Evolutionary conservation across 257 asterid species (phyloP).

Genomic region (Ajuga chamaepitys): DNA sequence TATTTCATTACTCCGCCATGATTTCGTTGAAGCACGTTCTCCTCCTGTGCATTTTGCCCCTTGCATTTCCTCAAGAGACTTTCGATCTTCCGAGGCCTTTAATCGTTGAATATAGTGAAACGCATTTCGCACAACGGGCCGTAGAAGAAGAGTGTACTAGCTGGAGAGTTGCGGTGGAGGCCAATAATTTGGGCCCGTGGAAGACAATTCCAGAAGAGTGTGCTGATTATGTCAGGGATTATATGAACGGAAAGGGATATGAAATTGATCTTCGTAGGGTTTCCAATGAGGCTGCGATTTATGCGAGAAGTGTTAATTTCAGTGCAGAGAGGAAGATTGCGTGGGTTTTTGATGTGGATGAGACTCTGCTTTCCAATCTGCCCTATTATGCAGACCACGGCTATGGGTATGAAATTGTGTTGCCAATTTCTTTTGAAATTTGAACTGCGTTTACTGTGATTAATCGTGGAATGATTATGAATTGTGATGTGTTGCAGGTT

Average conservation of each 20-base stretch:
- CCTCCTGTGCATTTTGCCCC: conserved; percentile 27
- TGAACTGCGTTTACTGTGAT: background rate
- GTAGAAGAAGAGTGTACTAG: conserved; percentile 43
- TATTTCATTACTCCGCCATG: conserved; percentile 21
- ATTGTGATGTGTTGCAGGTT: conserved; percentile 29
- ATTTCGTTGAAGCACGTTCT: conserved; percentile 14
- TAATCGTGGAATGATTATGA: background rate
- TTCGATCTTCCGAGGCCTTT: conserved; percentile 5
- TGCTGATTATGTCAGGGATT: conserved; percentile 53
- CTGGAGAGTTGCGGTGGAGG: conserved; percentile 85
- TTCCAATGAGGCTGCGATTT: conserved; percentile 39
- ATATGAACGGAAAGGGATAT: conserved; percentile 46
- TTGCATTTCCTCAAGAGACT: conserved; percentile 19
- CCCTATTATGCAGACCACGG: conserved; percentile 74
- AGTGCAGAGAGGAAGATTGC: conserved; percentile 44
- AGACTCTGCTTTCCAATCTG: conserved; percentile 76
- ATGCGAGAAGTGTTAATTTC: conserved; percentile 39
- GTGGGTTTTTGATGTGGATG: conserved; percentile 88
- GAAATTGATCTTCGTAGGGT: conserved; percentile 48
- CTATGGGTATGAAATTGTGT: conserved; percentile 42
- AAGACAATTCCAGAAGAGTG: conserved; percentile 56
- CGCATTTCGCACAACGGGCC: conserved; percentile 15
- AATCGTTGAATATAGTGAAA: conserved; percentile 26
- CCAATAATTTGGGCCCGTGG: conserved; percentile 78
- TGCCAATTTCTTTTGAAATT: background rate